phyloP scores from a whole-genome alignment of 331 rosid genomes.

The Malus hybrid region DNA sequence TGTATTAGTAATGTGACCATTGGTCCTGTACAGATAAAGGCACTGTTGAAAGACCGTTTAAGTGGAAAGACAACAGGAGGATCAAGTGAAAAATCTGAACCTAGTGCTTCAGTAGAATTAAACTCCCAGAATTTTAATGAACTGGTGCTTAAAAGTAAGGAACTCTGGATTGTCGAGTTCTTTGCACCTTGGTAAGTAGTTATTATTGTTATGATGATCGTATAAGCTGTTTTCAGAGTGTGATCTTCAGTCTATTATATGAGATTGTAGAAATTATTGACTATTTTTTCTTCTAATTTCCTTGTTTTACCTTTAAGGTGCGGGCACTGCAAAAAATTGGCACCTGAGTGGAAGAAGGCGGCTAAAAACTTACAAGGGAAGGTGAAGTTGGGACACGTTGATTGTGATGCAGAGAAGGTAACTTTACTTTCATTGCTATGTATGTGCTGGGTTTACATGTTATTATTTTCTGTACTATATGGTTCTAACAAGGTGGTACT shows the following conservation, averaged over 20 bases:
- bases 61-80: conserved; percentile 78
- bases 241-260: not conserved
- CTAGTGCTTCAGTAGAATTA: conserved; percentile 69
- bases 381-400: conserved; percentile 93
- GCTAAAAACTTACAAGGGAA: conserved; percentile 78
- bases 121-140: conserved; percentile 82
- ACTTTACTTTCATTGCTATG: not conserved
- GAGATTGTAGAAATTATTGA: not conserved
- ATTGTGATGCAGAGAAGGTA: conserved; percentile 96
- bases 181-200: conserved; percentile 88
- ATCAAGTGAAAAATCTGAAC: conserved; percentile 66
- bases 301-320: conserved; percentile 48
- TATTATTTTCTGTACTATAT: not conserved
- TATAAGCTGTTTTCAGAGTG: not conserved
- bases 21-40: conserved; percentile 54
- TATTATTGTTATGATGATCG: not conserved
- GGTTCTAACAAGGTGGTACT: conserved; percentile 33
- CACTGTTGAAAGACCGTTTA: conserved; percentile 79
- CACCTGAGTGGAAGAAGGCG: conserved; percentile 96
- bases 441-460: not conserved
- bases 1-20: not conserved
- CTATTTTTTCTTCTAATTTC: not conserved
- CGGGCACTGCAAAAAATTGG: conserved; percentile 93
- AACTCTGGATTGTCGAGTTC: conserved; percentile 96
- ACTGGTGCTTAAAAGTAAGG: conserved; percentile 83